Percentiles rank a stretch among this genome's conserved stretches.
phyloP scores from a whole-genome alignment of 495 filamentous ascomycete species.

The Neurospora sp. region DNA sequence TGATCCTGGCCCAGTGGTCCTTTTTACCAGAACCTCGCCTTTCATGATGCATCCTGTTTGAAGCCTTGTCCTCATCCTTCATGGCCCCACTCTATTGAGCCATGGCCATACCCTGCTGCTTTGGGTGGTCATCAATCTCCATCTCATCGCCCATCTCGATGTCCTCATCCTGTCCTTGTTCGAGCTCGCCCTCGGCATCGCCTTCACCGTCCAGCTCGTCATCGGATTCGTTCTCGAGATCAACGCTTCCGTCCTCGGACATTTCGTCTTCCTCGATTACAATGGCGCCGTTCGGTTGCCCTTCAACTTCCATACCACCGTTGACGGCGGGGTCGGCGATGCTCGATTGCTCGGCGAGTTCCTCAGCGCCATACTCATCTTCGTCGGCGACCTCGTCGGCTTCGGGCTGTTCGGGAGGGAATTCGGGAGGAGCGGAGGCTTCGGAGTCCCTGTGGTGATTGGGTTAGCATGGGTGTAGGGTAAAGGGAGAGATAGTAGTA shows the following conservation, averaged over 20 bases:
- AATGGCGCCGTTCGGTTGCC: slow-evolving; percentile 29
- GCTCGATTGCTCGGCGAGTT: slow-evolving; percentile 53
- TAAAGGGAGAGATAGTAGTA: background rate
- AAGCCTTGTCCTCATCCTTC: background rate
- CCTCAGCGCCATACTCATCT: slow-evolving; percentile 81
- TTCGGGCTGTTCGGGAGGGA: slow-evolving; percentile 94
- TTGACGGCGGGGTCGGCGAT: slow-evolving; percentile 42
- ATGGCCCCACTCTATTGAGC: slow-evolving; percentile 1
- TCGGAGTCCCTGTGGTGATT: slow-evolving; percentile 69
- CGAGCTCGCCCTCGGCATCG: slow-evolving; percentile 60
- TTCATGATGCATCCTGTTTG: background rate
- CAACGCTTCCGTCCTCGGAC: slow-evolving; percentile 84
- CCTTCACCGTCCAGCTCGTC: slow-evolving; percentile 81
- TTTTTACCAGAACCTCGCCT: background rate
- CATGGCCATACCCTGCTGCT: slow-evolving; percentile 4
- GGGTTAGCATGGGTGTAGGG: slow-evolving; percentile 8
- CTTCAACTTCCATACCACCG: slow-evolving; percentile 31
- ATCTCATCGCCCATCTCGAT: slow-evolving; percentile 77
- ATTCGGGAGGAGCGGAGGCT: slow-evolving; percentile 89
- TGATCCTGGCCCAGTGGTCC: background rate
- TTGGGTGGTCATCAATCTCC: slow-evolving; percentile 6
- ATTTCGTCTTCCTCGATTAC: slow-evolving; percentile 60
- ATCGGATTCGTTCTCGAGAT: slow-evolving; percentile 84
- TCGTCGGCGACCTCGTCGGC: slow-evolving; percentile 81
- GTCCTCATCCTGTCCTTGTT: slow-evolving; percentile 48